Evolutionary conservation across 306 rosid genomes (phyloP), one percentile per base, ranked within the genome.

Genomic region (Sicyos baderoa): DNA sequence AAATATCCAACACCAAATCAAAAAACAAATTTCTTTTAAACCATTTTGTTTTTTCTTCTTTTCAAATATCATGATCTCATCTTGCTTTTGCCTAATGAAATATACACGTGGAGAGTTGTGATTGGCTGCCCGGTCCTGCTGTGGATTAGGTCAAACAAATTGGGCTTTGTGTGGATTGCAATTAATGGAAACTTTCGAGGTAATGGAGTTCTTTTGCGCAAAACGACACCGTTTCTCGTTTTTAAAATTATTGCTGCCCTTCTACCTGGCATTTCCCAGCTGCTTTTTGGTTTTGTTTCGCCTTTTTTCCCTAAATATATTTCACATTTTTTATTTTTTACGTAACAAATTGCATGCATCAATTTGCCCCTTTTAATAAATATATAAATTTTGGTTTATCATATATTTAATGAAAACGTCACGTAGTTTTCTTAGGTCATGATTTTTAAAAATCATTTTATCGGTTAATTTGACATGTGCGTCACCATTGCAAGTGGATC

Each of bases 101-200:
- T 45, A 19, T 69, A 74, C 47, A 54, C 29, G 37, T 80, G 71
- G 70, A 37, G 9, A 40, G 4, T n/a, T 22, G 18, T 68, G 21
- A 74, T 74, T 74, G 76, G 82, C 35, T 50, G 4, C 25, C 40
- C 32, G 17, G 6, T 68, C 6, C 21, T 9, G 59, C 70, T 52
- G 44, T 66, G 76, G 79, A 74, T 77, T 70, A 72, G 82, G 76
- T 74, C 73, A 72, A 81, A 71, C 53, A n/a, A 54, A 72, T 44
- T 71, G 73, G 76, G 70, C 54, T 72, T 48, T 49, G 67, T 78
- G 75, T 66, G 71, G 81, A 76, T 69, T 70, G 58, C 78, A 73
- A 58, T 69, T 47, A 50, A 21, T 55, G 13, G 54, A 44, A 64
- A 45, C 70, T 64, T 64, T 64, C 50, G 37, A 25, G 51, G 37